Percentiles rank a stretch among this genome's conserved stretches.
Evolutionary conservation across 257 asterid genomes (phyloP).

Genomic region (Perilla frutescens): DNA sequence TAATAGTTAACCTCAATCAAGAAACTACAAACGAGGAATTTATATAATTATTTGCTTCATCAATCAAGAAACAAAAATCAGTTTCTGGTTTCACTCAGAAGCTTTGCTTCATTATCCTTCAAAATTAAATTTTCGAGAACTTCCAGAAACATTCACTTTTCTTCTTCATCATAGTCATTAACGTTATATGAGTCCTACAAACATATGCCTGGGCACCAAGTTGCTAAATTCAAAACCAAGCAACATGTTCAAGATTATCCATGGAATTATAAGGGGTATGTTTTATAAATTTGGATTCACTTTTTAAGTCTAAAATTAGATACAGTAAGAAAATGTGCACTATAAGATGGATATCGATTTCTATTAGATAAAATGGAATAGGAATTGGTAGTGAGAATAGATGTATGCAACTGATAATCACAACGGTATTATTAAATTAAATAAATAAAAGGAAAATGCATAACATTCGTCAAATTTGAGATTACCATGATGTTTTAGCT

Average conservation of each 20-base stretch:
- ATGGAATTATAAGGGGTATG: no score
- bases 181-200: not conserved
- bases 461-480: not conserved
- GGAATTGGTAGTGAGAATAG: no score
- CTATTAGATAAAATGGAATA: no score
- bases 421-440: not conserved
- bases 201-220: not conserved
- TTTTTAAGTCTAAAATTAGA: no score
- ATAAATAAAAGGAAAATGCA: no score
- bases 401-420: no score
- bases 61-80: constrained; percentile 6
- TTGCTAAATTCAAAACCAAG: no score
- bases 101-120: not conserved
- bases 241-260: no score
- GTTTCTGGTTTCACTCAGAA: not conserved
- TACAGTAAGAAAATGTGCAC: no score
- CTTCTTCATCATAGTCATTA: not conserved
- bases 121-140: not conserved
- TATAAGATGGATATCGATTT: no score
- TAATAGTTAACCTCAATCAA: not conserved
- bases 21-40: not conserved
- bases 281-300: no score
- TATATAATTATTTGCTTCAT: no score
- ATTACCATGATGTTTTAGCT: not conserved
- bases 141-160: not conserved